Evolutionary conservation across 495 filamentous ascomycete species (phyloP).

Genomic region (Aspergillus sclerotiicarbonarius): DNA sequence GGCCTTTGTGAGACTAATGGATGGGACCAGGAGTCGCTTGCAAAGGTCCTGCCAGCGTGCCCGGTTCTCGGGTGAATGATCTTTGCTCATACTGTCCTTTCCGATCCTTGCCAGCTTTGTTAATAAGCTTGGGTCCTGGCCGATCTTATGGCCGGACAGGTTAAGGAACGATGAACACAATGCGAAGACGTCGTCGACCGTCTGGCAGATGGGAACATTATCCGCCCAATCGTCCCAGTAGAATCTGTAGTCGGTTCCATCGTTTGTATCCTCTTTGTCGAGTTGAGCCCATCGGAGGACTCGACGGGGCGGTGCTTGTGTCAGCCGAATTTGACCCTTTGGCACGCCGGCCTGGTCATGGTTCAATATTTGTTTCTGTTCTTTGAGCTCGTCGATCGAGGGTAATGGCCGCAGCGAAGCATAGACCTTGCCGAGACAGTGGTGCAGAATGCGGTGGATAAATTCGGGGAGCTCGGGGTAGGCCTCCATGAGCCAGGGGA

Average conservation of each 20-base stretch:
- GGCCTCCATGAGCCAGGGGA: conserved; percentile 83
- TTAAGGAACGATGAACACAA: conserved; percentile 84
- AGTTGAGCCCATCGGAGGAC: conserved; percentile 74
- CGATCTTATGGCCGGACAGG: conserved; percentile 81
- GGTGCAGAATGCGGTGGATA: conserved; percentile 78
- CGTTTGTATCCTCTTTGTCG: conserved; percentile 68
- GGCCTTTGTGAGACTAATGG: conserved; percentile 74
- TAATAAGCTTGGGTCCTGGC: conserved; percentile 74
- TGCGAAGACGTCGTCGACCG: conserved; percentile 82
- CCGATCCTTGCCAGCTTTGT: conserved; percentile 81
- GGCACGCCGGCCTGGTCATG: conserved; percentile 59
- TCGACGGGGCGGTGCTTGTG: conserved; percentile 55
- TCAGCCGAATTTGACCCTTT: conserved; percentile 64
- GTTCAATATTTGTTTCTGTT: conserved; percentile 51
- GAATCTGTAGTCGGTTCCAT: conserved; percentile 76
- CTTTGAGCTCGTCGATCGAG: conserved; percentile 36
- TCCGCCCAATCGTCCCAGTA: conserved; percentile 99
- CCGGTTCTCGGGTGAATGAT: conserved; percentile 65
- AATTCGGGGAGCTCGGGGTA: conserved; percentile 75
- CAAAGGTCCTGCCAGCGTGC: conserved; percentile 77
- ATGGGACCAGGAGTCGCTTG: conserved; percentile 77
- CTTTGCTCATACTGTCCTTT: conserved; percentile 64
- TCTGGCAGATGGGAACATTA: conserved; percentile 86
- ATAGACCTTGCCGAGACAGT: conserved; percentile 72
- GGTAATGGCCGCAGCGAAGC: conserved; percentile 48